phyloP scores from a whole-genome alignment of 345 rosid genomes.

The Laguncularia racemosa region DNA sequence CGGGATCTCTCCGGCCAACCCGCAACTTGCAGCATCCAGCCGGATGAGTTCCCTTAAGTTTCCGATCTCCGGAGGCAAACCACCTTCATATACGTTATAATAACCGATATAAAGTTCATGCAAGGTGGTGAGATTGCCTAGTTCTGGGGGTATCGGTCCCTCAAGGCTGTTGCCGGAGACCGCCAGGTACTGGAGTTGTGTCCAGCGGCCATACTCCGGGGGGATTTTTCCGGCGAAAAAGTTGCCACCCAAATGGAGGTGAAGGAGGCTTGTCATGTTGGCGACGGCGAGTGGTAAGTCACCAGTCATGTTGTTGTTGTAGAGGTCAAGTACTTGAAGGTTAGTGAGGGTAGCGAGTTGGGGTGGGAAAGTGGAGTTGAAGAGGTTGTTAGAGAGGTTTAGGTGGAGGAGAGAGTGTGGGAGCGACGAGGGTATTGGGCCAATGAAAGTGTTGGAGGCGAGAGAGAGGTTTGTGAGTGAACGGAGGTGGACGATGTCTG shows the following conservation, averaged over 20 bases:
- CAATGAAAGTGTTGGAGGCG: conserved; percentile 51
- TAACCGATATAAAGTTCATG: conserved; percentile 74
- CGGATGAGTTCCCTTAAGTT: conserved; percentile 34
- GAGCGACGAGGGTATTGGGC: conserved; percentile 57
- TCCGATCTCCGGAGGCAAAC: conserved; percentile 40
- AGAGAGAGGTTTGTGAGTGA: conserved; percentile 55
- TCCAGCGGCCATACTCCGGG: conserved; percentile 51
- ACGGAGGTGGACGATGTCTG: conserved; percentile 47
- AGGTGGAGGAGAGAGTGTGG: conserved; percentile 51
- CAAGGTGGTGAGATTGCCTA: conserved; percentile 35
- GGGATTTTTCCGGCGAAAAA: conserved; percentile 35
- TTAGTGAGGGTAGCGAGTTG: conserved; percentile 43
- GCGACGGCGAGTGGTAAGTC: conserved; percentile 61
- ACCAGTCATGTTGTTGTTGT: conserved; percentile 89
- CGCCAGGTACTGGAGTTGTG: conserved; percentile 37
- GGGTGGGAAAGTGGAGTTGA: conserved; percentile 62
- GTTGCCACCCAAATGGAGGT: conserved; percentile 48
- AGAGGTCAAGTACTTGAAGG: conserved; percentile 79
- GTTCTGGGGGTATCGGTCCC: conserved; percentile 46
- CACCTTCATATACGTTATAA: conserved; percentile 44
- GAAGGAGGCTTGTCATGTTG: conserved; percentile 40
- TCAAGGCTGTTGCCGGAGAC: conserved; percentile 51
- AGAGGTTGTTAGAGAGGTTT: conserved; percentile 89
- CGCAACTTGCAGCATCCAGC: conserved; percentile 45
- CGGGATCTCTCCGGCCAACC: conserved; percentile 34